Percentiles rank a stretch among this genome's conserved stretches.
phyloP scores from a whole-genome alignment of 2,329 filamentous ascomycete species.

The Colletotrichum euphorbiae region DNA sequence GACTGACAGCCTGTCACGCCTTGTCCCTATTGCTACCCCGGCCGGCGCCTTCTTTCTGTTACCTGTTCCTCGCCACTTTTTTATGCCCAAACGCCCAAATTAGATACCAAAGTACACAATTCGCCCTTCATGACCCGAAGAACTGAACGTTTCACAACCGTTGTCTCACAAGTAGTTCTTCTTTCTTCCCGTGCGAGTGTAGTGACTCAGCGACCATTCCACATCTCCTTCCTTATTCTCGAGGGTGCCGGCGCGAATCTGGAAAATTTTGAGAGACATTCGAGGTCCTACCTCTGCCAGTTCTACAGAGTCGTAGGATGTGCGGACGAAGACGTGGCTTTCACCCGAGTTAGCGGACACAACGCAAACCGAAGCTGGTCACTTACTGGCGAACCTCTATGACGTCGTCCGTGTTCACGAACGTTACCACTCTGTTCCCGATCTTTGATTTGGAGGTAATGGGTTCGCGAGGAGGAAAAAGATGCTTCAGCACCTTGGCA shows the following conservation, averaged over 20 bases:
- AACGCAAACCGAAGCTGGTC: not conserved
- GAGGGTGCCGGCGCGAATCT: constrained; percentile 89
- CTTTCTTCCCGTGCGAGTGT: constrained; percentile 92
- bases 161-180: constrained; percentile 87
- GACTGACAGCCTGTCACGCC: not conserved
- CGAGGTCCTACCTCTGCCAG: constrained; percentile 83
- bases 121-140: too few species aligned
- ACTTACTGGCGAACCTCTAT: constrained; percentile 80
- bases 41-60: not conserved
- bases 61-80: not conserved
- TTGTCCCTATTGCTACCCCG: not conserved
- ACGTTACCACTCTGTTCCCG: constrained; percentile 90
- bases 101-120: too few species aligned
- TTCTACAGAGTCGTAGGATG: constrained; percentile 87
- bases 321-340: constrained; percentile 85
- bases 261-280: constrained; percentile 86
- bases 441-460: constrained; percentile 78
- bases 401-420: constrained; percentile 75
- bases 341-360: constrained; percentile 21
- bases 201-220: constrained; percentile 96
- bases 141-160: too few species aligned
- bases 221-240: constrained; percentile 96
- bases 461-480: constrained; percentile 90
- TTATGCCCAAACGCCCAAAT: not conserved
- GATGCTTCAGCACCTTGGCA: constrained; percentile 90